Evolutionary conservation across 176 grass and related monocot species (phyloP), one percentile per base, ranked within the genome.

Genomic region (Lolium multiflorum): DNA sequence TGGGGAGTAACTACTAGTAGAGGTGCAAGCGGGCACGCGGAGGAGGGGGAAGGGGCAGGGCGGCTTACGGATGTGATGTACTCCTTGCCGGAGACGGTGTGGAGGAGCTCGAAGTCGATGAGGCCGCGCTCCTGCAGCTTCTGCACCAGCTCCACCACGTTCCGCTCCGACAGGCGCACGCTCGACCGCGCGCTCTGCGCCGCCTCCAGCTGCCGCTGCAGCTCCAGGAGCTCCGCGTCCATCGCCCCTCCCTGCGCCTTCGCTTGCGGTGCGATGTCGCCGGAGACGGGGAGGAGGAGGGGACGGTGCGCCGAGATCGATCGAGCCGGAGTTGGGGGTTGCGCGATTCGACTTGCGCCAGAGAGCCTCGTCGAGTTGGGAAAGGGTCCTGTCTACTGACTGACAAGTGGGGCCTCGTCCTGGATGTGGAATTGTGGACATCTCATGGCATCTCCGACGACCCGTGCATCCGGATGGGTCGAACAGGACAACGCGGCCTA

Each of bases 41-140:
- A 9, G 52, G n/a, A 18, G 11, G 6, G 16, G 44, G 57, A 20
- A 9, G 11, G 44, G 20, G 18, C 8, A 7, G 44, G 20, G 18
- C 8, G n/a, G 37, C 26, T 83, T 93, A 96, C 96, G 39, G 93
- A 88, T 83, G 93, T 98, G 93, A 98, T 98, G 90, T 95, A 96
- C 83, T 98, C 91, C 85, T 98, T 98, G 62, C 93, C 96, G 55
- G 93, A 91, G 81, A 77, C 59, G 61, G 93, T 95, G 78, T 98
- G 93, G 64, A 98, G 93, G 79, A 98, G 93, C 51, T 94, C 91
- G 81, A 95, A 98, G 83, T 98, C 88, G 88, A 98, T 89, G 90
- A 91, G 85, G 20, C 84, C 86, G 39, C 88, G 91, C 70, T 94
- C 96, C 86, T 88, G 88, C 83, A 98, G 92, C 88, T 91, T 96